A percentile compares a stretch with the other conserved stretches of the same genome.
These are phyloP conservation scores for Phytophthora niederhauseri DNA, from an alignment of 352 stramenopile species.

Conservation along the genomic window DNA sequence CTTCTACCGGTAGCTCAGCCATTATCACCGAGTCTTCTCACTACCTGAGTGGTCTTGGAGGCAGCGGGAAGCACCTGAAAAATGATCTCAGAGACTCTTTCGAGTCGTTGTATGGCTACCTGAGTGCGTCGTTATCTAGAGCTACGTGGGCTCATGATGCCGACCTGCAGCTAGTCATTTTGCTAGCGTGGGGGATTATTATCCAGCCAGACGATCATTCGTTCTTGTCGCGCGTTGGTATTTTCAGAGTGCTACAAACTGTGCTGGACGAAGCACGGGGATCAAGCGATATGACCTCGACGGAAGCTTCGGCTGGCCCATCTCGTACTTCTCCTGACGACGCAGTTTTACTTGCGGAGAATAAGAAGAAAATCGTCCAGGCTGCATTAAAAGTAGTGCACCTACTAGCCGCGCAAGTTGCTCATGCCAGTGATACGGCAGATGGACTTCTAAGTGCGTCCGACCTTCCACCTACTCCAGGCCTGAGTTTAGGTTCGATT, in stretches of 20 bases:
- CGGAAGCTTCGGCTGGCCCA: constrained; percentile 27
- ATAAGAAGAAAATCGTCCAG: constrained; percentile 86
- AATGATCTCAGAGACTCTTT: constrained; percentile 82
- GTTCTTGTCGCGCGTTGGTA: constrained; percentile 88
- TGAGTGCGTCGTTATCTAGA: constrained; percentile 78
- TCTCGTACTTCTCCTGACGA: constrained; percentile 42
- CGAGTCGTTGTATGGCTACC: constrained; percentile 83
- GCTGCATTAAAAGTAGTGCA: constrained; percentile 89
- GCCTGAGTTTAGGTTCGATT: constrained; percentile 68
- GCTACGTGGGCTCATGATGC: constrained; percentile 84
- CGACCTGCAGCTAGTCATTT: constrained; percentile 83
- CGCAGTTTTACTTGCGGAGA: constrained; percentile 43
- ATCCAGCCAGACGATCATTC: constrained; percentile 90
- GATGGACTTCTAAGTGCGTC: constrained; percentile 63
- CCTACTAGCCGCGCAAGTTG: constrained; percentile 87
- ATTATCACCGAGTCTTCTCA: constrained; percentile 52
- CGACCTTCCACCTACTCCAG: constrained; percentile 51
- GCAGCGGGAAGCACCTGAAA: constrained; percentile 81
- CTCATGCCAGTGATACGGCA: constrained; percentile 68
- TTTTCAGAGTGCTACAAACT: constrained; percentile 91
- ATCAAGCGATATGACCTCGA: constrained; percentile 42
- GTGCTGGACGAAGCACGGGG: constrained; percentile 86
- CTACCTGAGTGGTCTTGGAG: constrained; percentile 78
- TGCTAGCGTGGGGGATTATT: constrained; percentile 89
- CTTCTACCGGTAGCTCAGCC: constrained; percentile 22